Evolutionary conservation across 169 alveolate species (phyloP).

Genomic region (Cryptosporidium sp.): DNA sequence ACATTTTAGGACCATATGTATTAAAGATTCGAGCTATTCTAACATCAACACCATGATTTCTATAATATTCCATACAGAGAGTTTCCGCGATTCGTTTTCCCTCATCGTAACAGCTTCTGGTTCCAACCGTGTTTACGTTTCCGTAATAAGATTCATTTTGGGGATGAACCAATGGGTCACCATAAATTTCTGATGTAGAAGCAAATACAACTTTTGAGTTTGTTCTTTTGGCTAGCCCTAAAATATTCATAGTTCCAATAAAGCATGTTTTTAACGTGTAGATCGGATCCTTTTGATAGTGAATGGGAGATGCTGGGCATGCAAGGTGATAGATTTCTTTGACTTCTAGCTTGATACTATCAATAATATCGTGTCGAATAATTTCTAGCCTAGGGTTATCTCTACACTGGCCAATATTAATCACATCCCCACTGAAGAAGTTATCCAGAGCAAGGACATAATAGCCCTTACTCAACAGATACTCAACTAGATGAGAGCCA

Average conservation of each 20-base stretch:
- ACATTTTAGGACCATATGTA: constrained; percentile 85
- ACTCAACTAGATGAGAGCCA: constrained; percentile 81
- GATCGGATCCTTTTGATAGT: constrained; percentile 82
- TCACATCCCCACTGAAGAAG: constrained; percentile 80
- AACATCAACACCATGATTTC: constrained; percentile 80
- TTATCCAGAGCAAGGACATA: constrained; percentile 81
- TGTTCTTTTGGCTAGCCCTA: constrained; percentile 81
- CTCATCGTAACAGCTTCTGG: constrained; percentile 85
- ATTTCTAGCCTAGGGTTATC: constrained; percentile 80
- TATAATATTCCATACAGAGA: constrained; percentile 81
- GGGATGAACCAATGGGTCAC: constrained; percentile 85
- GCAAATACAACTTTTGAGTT: constrained; percentile 82
- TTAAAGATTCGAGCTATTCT: constrained; percentile 84
- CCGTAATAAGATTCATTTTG: constrained; percentile 83
- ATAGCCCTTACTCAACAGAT: constrained; percentile 81
- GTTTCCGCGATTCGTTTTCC: constrained; percentile 86
- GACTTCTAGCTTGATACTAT: constrained; percentile 78
- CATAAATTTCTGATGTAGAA: constrained; percentile 84
- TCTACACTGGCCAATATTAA: constrained; percentile 76
- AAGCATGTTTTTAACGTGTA: constrained; percentile 82
- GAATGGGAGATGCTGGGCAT: constrained; percentile 86
- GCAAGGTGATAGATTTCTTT: constrained; percentile 85
- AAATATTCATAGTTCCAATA: constrained; percentile 83
- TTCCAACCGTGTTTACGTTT: constrained; percentile 83
- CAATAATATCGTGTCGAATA: constrained; percentile 80